phyloP scores from a whole-genome alignment of 2,329 filamentous ascomycete species.

The Pseudocercospora cruenta region DNA sequence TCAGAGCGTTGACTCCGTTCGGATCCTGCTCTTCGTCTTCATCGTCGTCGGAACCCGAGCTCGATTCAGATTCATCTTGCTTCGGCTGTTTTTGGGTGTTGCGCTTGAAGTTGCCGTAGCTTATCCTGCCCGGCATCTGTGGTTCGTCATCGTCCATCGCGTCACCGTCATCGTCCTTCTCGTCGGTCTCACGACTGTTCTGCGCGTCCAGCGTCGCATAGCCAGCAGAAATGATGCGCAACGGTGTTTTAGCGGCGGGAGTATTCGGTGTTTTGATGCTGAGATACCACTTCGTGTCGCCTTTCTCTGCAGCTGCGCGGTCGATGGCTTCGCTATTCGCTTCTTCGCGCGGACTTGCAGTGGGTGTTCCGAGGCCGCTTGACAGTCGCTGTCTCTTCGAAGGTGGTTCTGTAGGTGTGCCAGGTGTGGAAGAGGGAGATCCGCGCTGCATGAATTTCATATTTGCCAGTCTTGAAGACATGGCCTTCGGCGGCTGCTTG shows the following conservation, averaged over 20 bases:
- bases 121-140: slow-evolving; percentile 48
- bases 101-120: slow-evolving; percentile 54
- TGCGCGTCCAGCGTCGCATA: slow-evolving; percentile 55
- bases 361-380: slow-evolving; percentile 43
- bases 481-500: slow-evolving; percentile 61
- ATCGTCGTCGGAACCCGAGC: slow-evolving; percentile 40
- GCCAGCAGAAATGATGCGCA: slow-evolving; percentile 63
- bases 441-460: slow-evolving; percentile 87
- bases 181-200: neutral
- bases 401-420: slow-evolving; percentile 54
- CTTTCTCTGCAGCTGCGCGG: slow-evolving; percentile 63
- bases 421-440: slow-evolving; percentile 64
- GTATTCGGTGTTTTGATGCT: slow-evolving; percentile 55
- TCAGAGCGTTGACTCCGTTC: slow-evolving; percentile 46
- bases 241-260: slow-evolving; percentile 43
- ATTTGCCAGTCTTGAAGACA: slow-evolving; percentile 85
- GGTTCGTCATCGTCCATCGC: slow-evolving; percentile 40
- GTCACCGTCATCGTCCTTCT: slow-evolving; percentile 31
- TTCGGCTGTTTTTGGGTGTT: slow-evolving; percentile 47
- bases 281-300: slow-evolving; percentile 77
- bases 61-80: slow-evolving; percentile 34
- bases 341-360: slow-evolving; percentile 49
- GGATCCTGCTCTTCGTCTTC: slow-evolving; percentile 47
- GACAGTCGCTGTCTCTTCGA: slow-evolving; percentile 68
- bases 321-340: slow-evolving; percentile 50